phyloP scores from a whole-genome alignment of 257 asterid species.

The Rubia yunnanensis region DNA sequence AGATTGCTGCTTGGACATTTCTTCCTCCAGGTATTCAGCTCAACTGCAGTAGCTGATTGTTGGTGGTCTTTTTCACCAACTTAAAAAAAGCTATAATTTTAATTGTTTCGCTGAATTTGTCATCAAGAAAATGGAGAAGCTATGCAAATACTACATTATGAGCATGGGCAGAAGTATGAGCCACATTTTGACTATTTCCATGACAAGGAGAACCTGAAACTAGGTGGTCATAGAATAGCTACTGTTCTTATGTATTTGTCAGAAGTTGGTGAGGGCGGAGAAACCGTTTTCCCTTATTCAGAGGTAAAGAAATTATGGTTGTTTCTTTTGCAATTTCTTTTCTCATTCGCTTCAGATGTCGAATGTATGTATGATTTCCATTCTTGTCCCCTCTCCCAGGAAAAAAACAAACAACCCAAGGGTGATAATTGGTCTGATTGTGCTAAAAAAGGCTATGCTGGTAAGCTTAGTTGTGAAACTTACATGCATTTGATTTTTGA shows the following conservation, averaged over 20 bases:
- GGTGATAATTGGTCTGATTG: constrained; percentile 77
- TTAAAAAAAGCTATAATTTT: background rate
- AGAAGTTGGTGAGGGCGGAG: constrained; percentile 67
- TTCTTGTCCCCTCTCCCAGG: constrained; percentile 24
- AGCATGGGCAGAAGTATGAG: constrained; percentile 81
- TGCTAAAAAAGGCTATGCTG: constrained; percentile 81
- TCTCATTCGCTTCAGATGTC: background rate
- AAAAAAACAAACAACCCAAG: constrained; percentile 40
- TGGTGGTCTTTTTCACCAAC: too few species aligned
- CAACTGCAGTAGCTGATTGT: background rate
- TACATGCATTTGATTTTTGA: background rate
- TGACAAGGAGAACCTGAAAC: constrained; percentile 59
- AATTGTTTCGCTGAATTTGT: constrained; percentile 7
- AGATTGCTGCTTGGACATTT: constrained; percentile 92
- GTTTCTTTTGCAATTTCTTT: background rate
- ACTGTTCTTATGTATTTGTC: constrained; percentile 91
- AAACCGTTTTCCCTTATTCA: constrained; percentile 72
- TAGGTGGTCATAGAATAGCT: constrained; percentile 85
- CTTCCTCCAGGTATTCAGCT: constrained; percentile 60
- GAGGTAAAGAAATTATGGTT: constrained; percentile 26
- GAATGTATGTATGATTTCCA: background rate
- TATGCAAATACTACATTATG: constrained; percentile 73
- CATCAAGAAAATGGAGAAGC: constrained; percentile 72
- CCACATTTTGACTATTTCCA: constrained; percentile 79
- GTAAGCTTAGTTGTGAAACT: constrained; percentile 19